Evolutionary conservation across 2,329 filamentous ascomycete species (phyloP).

Genomic region (Ophiosphaerella narmari): DNA sequence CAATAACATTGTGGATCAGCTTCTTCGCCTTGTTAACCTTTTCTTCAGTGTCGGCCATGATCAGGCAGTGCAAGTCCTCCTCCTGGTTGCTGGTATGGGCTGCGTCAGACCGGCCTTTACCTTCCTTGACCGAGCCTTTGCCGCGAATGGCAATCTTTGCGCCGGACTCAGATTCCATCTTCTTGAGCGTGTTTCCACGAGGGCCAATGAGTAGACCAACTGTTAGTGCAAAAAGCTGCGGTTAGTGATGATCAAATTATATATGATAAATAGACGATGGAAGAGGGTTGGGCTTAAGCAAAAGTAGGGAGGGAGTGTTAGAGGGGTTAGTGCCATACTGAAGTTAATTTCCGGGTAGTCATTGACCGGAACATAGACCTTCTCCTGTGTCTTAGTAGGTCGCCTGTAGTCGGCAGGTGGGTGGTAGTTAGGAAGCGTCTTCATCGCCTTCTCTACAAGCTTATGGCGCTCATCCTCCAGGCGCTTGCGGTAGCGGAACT

Average conservation of each 20-base stretch:
- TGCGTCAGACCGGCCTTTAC: slow-evolving; percentile 97
- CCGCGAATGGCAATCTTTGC: slow-evolving; percentile 99
- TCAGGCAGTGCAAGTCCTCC: slow-evolving; percentile 97
- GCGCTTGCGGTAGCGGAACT: slow-evolving; percentile 96
- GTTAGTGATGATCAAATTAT: slow-evolving; percentile 73
- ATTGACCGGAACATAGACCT: slow-evolving; percentile 99
- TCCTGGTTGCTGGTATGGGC: slow-evolving; percentile 99
- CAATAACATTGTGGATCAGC: slow-evolving; percentile 96
- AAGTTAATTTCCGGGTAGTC: slow-evolving; percentile 99
- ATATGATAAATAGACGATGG: slow-evolving; percentile 26
- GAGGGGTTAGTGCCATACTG: slow-evolving; percentile 99
- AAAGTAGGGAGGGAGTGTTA: slow-evolving; percentile 50
- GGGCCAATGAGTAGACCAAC: slow-evolving; percentile 99
- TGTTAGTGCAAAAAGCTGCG: slow-evolving; percentile 82
- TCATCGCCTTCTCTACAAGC: slow-evolving; percentile 98
- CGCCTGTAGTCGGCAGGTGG: slow-evolving; percentile 97
- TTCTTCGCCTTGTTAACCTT: slow-evolving; percentile 99
- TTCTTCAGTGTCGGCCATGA: slow-evolving; percentile 99
- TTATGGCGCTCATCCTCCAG: slow-evolving; percentile 99
- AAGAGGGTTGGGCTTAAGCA: slow-evolving; percentile 46
- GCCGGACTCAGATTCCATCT: slow-evolving; percentile 96
- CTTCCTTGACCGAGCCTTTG: slow-evolving; percentile 99
- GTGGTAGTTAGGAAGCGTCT: slow-evolving; percentile 99
- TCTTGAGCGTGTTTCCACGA: slow-evolving; percentile 99
- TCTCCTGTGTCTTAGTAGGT: slow-evolving; percentile 99